Conservation (phyloP, 1,284 basidiomycete species). For the Trametes polyzona region DNA sequence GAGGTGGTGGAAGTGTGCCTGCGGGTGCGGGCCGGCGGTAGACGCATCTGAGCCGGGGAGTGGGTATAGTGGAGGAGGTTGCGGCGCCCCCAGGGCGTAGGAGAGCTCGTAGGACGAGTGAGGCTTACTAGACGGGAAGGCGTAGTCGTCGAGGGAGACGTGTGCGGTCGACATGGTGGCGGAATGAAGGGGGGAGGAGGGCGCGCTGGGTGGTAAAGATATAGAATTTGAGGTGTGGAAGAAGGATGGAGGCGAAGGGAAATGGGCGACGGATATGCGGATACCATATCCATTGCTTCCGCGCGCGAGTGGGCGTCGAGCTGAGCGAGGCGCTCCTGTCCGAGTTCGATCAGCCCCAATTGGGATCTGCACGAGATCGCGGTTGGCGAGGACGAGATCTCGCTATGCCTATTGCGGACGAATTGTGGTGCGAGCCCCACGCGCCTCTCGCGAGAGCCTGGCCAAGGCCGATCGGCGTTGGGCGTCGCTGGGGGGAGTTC, state of each 20-base stretch:
- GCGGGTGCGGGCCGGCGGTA: neutral
- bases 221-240: conserved; percentile 14
- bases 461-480: neutral
- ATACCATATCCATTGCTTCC: conserved; percentile 19
- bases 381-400: neutral
- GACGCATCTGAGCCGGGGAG: conserved; percentile 8
- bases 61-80: conserved; percentile 1
- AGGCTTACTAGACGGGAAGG: conserved; percentile 3
- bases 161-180: conserved; percentile 19
- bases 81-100: conserved; percentile 6
- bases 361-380: conserved; percentile 5
- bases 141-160: conserved; percentile 18
- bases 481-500: neutral
- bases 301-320: conserved; percentile 8
- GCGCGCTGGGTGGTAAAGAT: neutral
- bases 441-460: neutral
- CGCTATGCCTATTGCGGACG: conserved; percentile 1
- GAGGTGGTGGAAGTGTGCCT: neutral
- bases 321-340: conserved; percentile 16
- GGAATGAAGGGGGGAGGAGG: neutral
- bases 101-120: conserved; percentile 11
- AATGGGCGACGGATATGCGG: conserved; percentile 10
- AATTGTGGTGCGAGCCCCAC: conserved; percentile 11
- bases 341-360: conserved; percentile 17
- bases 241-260: conserved; percentile 12